Evolutionary conservation across 495 filamentous ascomycete species (phyloP), one percentile per base, ranked within the genome.

Genomic region (Hypoxylon intermedium): DNA sequence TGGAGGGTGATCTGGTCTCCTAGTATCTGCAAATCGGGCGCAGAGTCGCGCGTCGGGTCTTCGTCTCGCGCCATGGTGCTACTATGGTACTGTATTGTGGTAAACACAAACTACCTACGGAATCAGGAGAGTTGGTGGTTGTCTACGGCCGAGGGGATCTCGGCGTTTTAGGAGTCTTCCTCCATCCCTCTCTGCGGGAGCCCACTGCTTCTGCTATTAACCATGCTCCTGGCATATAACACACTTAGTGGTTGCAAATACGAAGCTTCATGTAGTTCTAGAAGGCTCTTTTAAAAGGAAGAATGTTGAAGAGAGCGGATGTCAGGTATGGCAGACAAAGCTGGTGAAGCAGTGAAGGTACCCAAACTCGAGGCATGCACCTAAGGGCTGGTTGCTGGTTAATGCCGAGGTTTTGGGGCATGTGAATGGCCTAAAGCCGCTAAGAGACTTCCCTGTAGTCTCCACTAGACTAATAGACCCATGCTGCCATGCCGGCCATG

Each of bases 1-100:
- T 91, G 89, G 30, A 96, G 83, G 11, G 88, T 92, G 47, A 94
- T 83, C 64, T 90, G 79, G 65, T 89, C 83, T 51, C 90, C 90
- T 12, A 91, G 76, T 53, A 96, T 93, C 70, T 90, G 87, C 53
- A 96, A 75, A 72, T 96, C 91, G 23, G 91, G 91, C 64, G 90
- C 88, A 23, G 86, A 83, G 59, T 79, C 75, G 58, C 72, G 72
- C 24, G 69, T 60, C 3, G 69, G 60, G 41, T 74, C 67, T 18
- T 72, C 63, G 38, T 71, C 57, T 63, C 73, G 67, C 6, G 72
- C 48, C 72, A 77, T 78, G 51, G 9, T 67, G 53, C 9, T 55
- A 49, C 53, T 42, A 45, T 55, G 24, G 33, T n/a, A n/a, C n/a
- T n/a, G n/a, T n/a, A n/a, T 46, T 51, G 42, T 38, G 37, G 38